Conservation (phyloP, 108 stramenopile genomes). For the Craspedostauros australis region DNA sequence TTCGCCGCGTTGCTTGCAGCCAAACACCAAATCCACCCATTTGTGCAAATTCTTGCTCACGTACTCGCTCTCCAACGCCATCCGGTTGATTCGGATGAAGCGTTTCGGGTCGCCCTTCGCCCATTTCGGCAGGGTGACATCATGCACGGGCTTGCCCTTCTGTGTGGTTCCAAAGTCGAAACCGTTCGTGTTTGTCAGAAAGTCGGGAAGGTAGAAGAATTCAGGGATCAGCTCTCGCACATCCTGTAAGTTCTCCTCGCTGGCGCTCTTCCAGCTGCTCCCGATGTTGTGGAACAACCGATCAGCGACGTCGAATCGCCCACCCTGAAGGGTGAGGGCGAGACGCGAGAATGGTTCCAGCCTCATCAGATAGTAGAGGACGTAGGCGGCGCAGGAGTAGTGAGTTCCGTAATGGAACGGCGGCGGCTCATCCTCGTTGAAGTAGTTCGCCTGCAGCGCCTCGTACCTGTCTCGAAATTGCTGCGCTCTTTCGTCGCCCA, state of each 20-base stretch:
- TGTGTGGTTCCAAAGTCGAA: slow-evolving; percentile 89
- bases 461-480: slow-evolving; percentile 92
- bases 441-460: slow-evolving; percentile 69
- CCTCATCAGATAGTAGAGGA: slow-evolving; percentile 94
- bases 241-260: slow-evolving; percentile 86
- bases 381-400: slow-evolving; percentile 95
- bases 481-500: slow-evolving; percentile 69
- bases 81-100: slow-evolving; percentile 81
- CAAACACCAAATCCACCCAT: slow-evolving; percentile 98
- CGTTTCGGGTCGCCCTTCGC: slow-evolving; percentile 84
- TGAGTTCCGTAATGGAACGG: slow-evolving; percentile 98
- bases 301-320: slow-evolving; percentile 96
- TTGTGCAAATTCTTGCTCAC: slow-evolving; percentile 89
- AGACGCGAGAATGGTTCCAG: slow-evolving; percentile 91
- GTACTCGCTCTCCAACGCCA: slow-evolving; percentile 86
- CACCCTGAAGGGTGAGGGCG: slow-evolving; percentile 90
- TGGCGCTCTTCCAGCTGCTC: slow-evolving; percentile 80
- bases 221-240: slow-evolving; percentile 98
- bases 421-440: slow-evolving; percentile 79
- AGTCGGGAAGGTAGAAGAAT: slow-evolving; percentile 95
- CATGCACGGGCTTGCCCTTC: slow-evolving; percentile 70
- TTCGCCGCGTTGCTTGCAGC: slow-evolving; percentile 85
- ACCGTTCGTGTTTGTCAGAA: slow-evolving; percentile 81
- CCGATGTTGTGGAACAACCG: slow-evolving; percentile 91
- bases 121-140: slow-evolving; percentile 92